These are phyloP conservation scores for Chrysoporthe puriensis DNA, from an alignment of 2,329 filamentous ascomycete genomes.

Conservation along the genomic window DNA sequence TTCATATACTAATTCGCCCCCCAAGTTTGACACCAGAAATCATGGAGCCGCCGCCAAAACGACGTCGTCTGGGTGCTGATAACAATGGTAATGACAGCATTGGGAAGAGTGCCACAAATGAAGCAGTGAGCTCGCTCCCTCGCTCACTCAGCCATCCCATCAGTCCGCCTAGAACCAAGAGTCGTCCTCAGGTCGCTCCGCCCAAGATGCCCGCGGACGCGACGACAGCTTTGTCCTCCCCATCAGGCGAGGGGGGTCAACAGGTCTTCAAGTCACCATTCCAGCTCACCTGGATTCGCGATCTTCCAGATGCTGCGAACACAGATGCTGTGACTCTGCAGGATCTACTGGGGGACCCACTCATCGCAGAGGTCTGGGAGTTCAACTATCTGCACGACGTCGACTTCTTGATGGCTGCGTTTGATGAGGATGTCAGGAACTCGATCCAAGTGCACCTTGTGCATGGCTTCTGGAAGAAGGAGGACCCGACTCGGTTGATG, in stretches of 20 bases:
- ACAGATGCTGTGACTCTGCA: conserved; percentile 65
- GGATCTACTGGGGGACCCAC: conserved; percentile 73
- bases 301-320: conserved; percentile 64
- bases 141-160: conserved; percentile 44
- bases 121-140: conserved; percentile 27
- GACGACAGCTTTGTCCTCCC: background rate
- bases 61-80: conserved; percentile 14
- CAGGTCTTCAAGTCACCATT: conserved; percentile 63
- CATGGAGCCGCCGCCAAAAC: conserved; percentile 26
- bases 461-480: conserved; percentile 68
- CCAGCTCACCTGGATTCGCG: conserved; percentile 70
- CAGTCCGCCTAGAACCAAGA: conserved; percentile 50
- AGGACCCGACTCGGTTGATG: conserved; percentile 60
- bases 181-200: conserved; percentile 19
- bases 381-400: conserved; percentile 71
- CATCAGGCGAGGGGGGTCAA: background rate
- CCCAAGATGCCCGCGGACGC: conserved; percentile 2
- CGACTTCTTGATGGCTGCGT: conserved; percentile 56
- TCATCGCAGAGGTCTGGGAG: conserved; percentile 73
- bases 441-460: conserved; percentile 59
- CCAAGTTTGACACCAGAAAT: background rate
- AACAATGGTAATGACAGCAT: background rate
- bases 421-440: conserved; percentile 54
- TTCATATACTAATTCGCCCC: background rate
- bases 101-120: background rate